These are phyloP conservation scores for Dinochytrium kinnereticum DNA, from an alignment of 371 early-diverging fungal genomes.

Conservation along the genomic window DNA sequence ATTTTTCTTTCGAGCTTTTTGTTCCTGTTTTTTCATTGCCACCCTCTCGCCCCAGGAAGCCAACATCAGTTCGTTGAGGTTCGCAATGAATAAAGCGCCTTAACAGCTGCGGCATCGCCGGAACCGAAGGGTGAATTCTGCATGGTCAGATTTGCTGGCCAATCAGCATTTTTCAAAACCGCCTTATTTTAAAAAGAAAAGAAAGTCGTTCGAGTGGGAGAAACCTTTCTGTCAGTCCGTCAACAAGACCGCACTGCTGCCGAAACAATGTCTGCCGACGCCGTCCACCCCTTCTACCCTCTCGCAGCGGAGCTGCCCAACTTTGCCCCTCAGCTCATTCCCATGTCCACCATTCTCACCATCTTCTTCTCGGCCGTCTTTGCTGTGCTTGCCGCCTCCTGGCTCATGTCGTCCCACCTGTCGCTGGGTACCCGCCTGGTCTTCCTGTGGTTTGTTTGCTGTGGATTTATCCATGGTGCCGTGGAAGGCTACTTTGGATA, in stretches of 20 bases:
- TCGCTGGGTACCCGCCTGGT: conserved; percentile 42
- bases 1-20: background rate
- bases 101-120: background rate
- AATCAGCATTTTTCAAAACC: background rate
- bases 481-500: conserved; percentile 89
- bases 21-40: background rate
- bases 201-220: no score
- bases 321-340: conserved; percentile 36
- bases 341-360: conserved; percentile 40
- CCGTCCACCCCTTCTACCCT: conserved; percentile 51
- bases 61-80: background rate
- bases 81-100: background rate
- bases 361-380: conserved; percentile 43
- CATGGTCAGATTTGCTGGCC: background rate
- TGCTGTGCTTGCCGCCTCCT: conserved; percentile 33
- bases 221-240: background rate
- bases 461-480: conserved; percentile 76
- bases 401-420: conserved; percentile 17
- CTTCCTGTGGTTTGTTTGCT: conserved; percentile 81
- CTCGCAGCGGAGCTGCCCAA: conserved; percentile 34
- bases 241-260: background rate
- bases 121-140: background rate
- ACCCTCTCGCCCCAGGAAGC: background rate
- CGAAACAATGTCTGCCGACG: background rate
- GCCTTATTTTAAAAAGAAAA: background rate